These are phyloP conservation scores for Neohortaea acidophila DNA, from an alignment of 495 filamentous ascomycete genomes.

Conservation along the genomic window DNA sequence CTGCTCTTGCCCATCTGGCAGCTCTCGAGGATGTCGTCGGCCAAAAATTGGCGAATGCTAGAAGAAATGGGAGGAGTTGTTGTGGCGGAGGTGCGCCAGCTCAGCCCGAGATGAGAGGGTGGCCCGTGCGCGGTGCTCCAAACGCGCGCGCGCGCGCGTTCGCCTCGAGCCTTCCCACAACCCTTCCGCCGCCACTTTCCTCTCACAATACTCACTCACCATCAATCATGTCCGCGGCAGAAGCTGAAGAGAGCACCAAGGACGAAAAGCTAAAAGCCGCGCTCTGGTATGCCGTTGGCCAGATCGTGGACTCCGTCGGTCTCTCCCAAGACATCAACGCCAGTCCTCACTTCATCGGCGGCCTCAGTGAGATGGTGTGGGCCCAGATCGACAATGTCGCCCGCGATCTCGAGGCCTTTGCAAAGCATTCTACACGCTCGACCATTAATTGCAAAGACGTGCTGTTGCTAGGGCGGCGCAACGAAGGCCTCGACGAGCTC, in stretches of 20 bases:
- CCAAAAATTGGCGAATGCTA: too few species aligned
- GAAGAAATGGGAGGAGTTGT: too few species aligned
- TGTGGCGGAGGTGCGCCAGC: too few species aligned
- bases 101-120: too few species aligned
- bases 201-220: too few species aligned
- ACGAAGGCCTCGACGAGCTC: constrained; percentile 51
- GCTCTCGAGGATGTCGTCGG: too few species aligned
- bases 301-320: constrained; percentile 78
- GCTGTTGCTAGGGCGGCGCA: constrained; percentile 68
- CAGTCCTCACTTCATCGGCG: constrained; percentile 89
- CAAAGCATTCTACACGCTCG: constrained; percentile 48
- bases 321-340: constrained; percentile 63
- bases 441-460: constrained; percentile 77
- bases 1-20: too few species aligned
- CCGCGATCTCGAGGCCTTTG: constrained; percentile 40
- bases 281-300: constrained; percentile 81
- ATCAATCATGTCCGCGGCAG: constrained; percentile 13
- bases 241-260: constrained; percentile 7
- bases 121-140: too few species aligned
- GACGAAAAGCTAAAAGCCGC: constrained; percentile 56
- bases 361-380: constrained; percentile 83
- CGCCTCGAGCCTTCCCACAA: too few species aligned
- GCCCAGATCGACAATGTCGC: constrained; percentile 57
- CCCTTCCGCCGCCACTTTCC: too few species aligned
- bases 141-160: too few species aligned